Evolutionary conservation across 805 yeast genomes (phyloP).

Genomic region (Candida tallmaniae): DNA sequence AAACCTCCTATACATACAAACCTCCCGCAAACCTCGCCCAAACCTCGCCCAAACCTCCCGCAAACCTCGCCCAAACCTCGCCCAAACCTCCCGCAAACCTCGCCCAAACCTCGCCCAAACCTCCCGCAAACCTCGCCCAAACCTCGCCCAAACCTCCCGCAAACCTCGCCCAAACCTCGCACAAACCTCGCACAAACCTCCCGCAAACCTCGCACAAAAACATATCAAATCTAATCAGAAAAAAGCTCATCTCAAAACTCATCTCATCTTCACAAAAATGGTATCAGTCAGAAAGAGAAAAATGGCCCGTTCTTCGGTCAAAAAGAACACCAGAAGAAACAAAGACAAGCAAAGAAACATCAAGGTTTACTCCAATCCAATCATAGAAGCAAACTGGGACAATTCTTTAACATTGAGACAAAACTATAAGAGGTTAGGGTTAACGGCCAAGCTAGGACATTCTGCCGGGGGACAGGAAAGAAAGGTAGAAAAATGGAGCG

Average conservation of each 20-base stretch:
- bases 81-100: too few relatives aligned
- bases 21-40: too few relatives aligned
- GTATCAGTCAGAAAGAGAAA: constrained; percentile 80
- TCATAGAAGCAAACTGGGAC: constrained; percentile 92
- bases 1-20: too few relatives aligned
- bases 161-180: too few relatives aligned
- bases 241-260: constrained; percentile 4
- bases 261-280: constrained; percentile 30
- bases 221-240: too few relatives aligned
- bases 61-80: too few relatives aligned
- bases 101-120: too few relatives aligned
- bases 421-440: constrained; percentile 80
- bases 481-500: constrained; percentile 38
- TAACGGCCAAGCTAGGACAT: constrained; percentile 59
- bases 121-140: too few relatives aligned
- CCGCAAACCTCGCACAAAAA: too few relatives aligned
- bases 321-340: constrained; percentile 62
- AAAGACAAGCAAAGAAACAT: constrained; percentile 70
- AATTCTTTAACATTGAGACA: constrained; percentile 73
- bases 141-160: too few relatives aligned
- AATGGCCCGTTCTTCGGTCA: constrained; percentile 67
- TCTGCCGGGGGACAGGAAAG: constrained; percentile 82
- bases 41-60: too few relatives aligned
- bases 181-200: too few relatives aligned
- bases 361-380: constrained; percentile 66